These are phyloP conservation scores for Speleostelium caveatum DNA, from an alignment of 78 protist genomes.

Conservation along the genomic window DNA sequence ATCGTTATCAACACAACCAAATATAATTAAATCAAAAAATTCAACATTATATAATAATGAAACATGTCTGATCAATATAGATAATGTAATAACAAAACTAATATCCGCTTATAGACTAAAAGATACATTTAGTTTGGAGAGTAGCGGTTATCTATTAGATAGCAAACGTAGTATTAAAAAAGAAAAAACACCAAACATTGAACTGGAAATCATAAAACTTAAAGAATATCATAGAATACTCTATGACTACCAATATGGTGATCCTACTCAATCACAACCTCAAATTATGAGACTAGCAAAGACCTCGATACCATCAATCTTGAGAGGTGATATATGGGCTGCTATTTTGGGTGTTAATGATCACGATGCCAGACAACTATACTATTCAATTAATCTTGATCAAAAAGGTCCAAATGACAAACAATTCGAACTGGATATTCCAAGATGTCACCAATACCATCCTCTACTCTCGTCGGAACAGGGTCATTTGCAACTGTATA, in stretches of 20 bases:
- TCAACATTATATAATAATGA: slow-evolving; percentile 26
- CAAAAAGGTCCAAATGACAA: slow-evolving; percentile 66
- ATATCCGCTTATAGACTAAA: not conserved
- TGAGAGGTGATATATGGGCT: slow-evolving; percentile 89
- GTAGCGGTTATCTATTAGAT: not conserved
- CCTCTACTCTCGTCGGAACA: slow-evolving; percentile 57
- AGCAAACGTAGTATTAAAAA: not conserved
- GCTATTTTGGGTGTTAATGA: slow-evolving; percentile 80
- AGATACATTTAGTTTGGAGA: not conserved
- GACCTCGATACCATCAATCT: slow-evolving; percentile 69
- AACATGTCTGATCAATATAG: slow-evolving; percentile 5
- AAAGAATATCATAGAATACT: slow-evolving; percentile 43
- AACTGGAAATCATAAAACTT: slow-evolving; percentile 16
- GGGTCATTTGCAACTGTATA: slow-evolving; percentile 63
- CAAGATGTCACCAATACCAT: slow-evolving; percentile 94
- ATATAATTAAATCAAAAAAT: slow-evolving; percentile 31
- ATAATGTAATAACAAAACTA: not conserved
- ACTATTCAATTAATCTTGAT: slow-evolving; percentile 26
- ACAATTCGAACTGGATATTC: slow-evolving; percentile 92
- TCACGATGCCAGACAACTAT: not conserved
- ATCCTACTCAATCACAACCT: slow-evolving; percentile 68
- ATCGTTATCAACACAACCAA: not conserved
- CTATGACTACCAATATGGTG: slow-evolving; percentile 48
- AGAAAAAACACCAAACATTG: slow-evolving; percentile 1
- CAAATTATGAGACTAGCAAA: slow-evolving; percentile 69